These are phyloP conservation scores for Grammothele lineata DNA, from an alignment of 768 basidiomycete species.

Conservation along the genomic window DNA sequence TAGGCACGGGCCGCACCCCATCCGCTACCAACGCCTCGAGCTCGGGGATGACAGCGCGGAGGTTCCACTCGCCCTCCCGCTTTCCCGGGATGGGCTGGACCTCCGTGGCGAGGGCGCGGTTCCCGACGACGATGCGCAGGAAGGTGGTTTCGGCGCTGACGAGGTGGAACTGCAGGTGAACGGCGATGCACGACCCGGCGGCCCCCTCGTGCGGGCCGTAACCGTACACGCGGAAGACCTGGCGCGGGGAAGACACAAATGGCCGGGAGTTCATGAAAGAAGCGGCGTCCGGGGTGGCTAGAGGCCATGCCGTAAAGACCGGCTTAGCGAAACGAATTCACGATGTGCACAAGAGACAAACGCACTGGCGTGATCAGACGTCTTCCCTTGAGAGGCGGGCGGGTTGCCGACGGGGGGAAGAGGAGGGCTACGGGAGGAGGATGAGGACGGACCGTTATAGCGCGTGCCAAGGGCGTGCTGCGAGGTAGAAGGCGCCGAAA, in stretches of 20 bases:
- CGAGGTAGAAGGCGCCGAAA: slow-evolving; percentile 7
- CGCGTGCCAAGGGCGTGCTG: slow-evolving; percentile 1
- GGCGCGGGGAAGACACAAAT: slow-evolving; percentile 37
- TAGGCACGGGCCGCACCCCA: slow-evolving; percentile 26
- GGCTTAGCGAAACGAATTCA: no score
- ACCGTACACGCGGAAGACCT: slow-evolving; percentile 60
- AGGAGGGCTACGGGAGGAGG: slow-evolving; percentile 1
- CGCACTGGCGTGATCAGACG: slow-evolving; percentile 4
- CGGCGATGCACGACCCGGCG: slow-evolving; percentile 57
- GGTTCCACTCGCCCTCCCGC: slow-evolving; percentile 55
- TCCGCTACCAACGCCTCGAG: slow-evolving; percentile 34
- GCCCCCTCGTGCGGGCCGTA: slow-evolving; percentile 65
- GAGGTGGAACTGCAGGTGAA: slow-evolving; percentile 57
- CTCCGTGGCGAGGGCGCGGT: slow-evolving; percentile 61
- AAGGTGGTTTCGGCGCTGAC: slow-evolving; percentile 46
- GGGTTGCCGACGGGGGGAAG: no score
- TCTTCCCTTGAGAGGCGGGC: slow-evolving; percentile 5
- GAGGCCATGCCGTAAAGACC: no score
- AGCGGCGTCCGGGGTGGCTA: no score
- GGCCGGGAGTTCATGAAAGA: background rate
- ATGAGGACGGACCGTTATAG: slow-evolving; percentile 7
- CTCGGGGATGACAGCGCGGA: slow-evolving; percentile 58
- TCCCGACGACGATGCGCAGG: slow-evolving; percentile 72
- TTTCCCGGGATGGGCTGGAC: slow-evolving; percentile 50
- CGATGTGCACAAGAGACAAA: background rate